Evolutionary conservation across 2,329 filamentous ascomycete species (phyloP), one percentile per base, ranked within the genome.

Genomic region (Talaromyces sp.): DNA sequence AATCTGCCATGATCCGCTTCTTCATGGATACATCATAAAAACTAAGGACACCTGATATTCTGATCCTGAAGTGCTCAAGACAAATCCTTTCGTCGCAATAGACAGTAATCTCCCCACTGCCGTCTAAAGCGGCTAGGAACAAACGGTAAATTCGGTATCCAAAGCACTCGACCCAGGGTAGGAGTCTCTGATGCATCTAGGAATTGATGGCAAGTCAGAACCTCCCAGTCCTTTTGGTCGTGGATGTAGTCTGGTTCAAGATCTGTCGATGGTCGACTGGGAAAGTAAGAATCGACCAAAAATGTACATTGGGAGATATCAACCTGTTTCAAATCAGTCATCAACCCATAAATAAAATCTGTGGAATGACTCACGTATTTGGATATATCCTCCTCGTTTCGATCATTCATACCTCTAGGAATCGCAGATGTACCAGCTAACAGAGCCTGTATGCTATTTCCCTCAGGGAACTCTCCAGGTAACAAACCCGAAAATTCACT

Each of bases 401-500:
- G 86, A 75, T 96, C 92, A 74, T 99, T 99, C 88, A 99, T 92
- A 3, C 94, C 94, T 58, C 82, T 81, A 0, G 95, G 90, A 1
- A 90, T 85, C 64, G 91, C 81, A 87, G 92, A 96, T 1, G 93
- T 92, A n/a, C 93, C 93, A 50, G 90, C 86, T 78, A 90, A 92
- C 67, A 92, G 83, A 2, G 88, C 91, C 70, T 90, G 89, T 7
- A 88, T 88, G 16, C 79, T 85, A 22, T 83, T 82, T 1, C 88
- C 89, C 77, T 96, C 90, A 19, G 87, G 87, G 74, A 98, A 99
- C 72, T 97, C 91, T 1, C 95, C 95, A 0, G 95, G 95, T 4
- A 99, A 81, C 19, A 99, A 82, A 1, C 95, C 95, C 9, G 85
- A 85, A 76, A 99, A 99, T 69, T 95, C 92, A 70, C 92, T 96